Evolutionary conservation across 352 stramenopile genomes (phyloP), one percentile per base, ranked within the genome.

Genomic region (Phytophthora citrophthora): DNA sequence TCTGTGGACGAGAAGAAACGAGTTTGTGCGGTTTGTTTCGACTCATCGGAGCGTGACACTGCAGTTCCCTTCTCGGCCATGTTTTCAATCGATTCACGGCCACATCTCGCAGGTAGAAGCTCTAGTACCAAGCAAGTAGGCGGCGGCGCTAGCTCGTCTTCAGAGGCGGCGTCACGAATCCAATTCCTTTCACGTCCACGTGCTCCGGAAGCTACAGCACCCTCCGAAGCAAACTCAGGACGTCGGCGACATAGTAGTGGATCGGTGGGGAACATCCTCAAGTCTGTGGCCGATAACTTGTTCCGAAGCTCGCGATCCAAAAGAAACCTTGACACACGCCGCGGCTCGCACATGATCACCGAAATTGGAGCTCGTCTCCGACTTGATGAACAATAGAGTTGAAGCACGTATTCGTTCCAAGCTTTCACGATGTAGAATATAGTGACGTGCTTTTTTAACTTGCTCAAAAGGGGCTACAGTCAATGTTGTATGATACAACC

Each of bases 11-110:
- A 90, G 47, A 85, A 84, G 36, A 71, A 89, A 12, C 77, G 81
- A 26, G 67, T 76, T 26, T 93, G 84, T 51, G 61, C 55, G n/a
- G 81, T 91, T 51, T 75, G 74, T 9, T 93, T 93, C 29, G 82
- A 93, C 47, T 93, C 81, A 2, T 89, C 78, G 15, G 84, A 88
- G 64, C 71, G 73, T 11, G 84, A 93, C 55, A 72, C 74, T 10
- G 49, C 61, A 24, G 80, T 93, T 27, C 81, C 76, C 44, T 93
- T 91, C 47, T 85, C 80, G 12, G 68, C 68, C 24, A 89, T 89
- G 74, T 91, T 91, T 54, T 89, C 84, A 0, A 72, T 88, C 29
- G 81, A 93, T 54, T 50, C 54, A 12, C 72, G 80, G 23, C 68
- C 76, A 44, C 74, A 76, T 3, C 83, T 79, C 55, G 61, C 69